A percentile compares a stretch with the other conserved stretches of the same genome.
Evolutionary conservation across 306 rosid species (phyloP).

Genomic region (Fragaria iinumae): DNA sequence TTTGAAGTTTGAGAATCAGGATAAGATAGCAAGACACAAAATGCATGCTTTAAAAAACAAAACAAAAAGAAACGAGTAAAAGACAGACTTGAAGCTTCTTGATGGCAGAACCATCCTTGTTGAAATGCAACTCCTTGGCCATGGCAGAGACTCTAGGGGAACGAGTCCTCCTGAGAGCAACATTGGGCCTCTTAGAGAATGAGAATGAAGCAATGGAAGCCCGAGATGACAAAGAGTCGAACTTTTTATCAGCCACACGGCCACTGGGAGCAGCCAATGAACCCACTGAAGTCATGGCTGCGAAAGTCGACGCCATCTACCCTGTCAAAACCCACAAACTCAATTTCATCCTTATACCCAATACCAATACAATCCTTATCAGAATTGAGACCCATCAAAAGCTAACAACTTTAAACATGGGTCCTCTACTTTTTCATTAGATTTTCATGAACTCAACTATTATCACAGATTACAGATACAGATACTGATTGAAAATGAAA

Average conservation of each 20-base stretch:
- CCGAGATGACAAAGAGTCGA: slow-evolving; percentile 57
- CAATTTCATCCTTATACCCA: neutral
- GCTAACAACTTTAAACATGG: neutral
- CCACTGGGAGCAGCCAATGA: slow-evolving; percentile 49
- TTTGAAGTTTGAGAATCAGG: neutral
- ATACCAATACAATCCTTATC: no score
- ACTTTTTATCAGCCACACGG: slow-evolving; percentile 37
- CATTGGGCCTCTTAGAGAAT: slow-evolving; percentile 39
- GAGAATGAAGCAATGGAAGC: slow-evolving; percentile 65
- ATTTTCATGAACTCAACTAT: neutral
- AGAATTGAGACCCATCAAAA: neutral
- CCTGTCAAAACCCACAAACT: neutral
- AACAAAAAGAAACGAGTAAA: neutral
- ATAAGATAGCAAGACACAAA: neutral
- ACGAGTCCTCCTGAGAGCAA: slow-evolving; percentile 35
- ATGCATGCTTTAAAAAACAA: neutral
- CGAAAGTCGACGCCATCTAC: slow-evolving; percentile 76
- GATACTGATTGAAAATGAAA: neutral
- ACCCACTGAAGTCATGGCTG: slow-evolving; percentile 60
- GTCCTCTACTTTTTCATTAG: neutral
- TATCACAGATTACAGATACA: no score
- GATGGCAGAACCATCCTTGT: slow-evolving; percentile 92
- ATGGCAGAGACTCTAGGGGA: slow-evolving; percentile 66
- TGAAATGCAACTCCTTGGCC: slow-evolving; percentile 96
- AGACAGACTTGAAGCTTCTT: slow-evolving; percentile 64